Percentiles rank a stretch among this genome's conserved stretches.
Evolutionary conservation across 139 green algal species (phyloP).

Genomic region (Coelastrella sp.): DNA sequence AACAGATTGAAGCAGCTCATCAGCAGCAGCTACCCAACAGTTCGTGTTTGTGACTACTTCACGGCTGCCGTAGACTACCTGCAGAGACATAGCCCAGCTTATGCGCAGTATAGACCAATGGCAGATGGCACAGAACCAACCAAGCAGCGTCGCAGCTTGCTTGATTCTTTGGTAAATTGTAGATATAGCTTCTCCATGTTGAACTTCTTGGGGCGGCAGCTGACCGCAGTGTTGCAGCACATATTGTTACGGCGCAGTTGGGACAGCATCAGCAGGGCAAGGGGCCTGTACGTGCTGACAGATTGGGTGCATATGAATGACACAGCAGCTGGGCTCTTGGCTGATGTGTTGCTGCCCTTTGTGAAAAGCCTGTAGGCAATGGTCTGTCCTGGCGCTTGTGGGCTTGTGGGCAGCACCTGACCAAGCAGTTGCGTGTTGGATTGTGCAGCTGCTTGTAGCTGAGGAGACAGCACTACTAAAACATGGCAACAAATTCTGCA

Average conservation of each 20-base stretch:
- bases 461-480: too few species aligned
- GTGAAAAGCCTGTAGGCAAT: background rate
- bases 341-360: background rate
- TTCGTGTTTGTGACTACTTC: conserved; percentile 1
- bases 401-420: too few species aligned
- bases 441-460: too few species aligned
- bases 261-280: background rate
- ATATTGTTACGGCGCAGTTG: background rate
- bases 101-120: background rate
- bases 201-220: background rate
- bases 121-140: background rate
- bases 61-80: background rate
- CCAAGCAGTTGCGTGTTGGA: too few species aligned
- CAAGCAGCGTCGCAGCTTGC: background rate
- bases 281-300: conserved; percentile 11
- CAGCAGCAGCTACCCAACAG: background rate
- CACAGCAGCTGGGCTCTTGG: conserved; percentile 8
- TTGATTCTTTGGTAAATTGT: background rate
- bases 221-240: background rate
- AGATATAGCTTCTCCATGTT: background rate
- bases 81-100: background rate
- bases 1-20: background rate
- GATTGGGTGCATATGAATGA: conserved; percentile 41
- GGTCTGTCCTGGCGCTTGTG: too few species aligned
- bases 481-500: too few species aligned